phyloP scores from a whole-genome alignment of 2,329 filamentous ascomycete genomes.

The Paracoccidioides lutzii region DNA sequence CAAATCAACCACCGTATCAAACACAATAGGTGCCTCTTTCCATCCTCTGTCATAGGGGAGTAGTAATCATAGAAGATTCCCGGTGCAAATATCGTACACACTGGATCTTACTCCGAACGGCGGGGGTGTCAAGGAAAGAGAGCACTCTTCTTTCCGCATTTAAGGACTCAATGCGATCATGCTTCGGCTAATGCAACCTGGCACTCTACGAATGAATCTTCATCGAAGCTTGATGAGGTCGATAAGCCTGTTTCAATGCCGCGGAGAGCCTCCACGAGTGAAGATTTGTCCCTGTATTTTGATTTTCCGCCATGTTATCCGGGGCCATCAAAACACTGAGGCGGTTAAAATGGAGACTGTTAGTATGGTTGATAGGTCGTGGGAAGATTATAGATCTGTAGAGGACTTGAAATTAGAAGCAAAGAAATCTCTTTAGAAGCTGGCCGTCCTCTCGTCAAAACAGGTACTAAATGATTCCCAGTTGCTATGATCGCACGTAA shows the following conservation, averaged over 20 bases:
- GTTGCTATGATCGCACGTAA: not conserved
- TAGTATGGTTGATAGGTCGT: not conserved
- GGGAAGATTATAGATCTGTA: not conserved
- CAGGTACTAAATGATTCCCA: not conserved
- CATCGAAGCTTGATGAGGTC: not conserved
- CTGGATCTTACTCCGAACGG: not conserved
- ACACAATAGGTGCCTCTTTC: conserved; percentile 1
- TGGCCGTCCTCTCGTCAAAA: conserved; percentile 1
- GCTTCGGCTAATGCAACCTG: not conserved
- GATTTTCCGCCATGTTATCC: conserved; percentile 1
- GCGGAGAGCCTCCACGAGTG: not conserved
- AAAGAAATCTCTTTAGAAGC: not conserved
- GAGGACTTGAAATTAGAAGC: not conserved
- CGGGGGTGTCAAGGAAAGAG: not conserved
- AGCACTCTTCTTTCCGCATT: not conserved
- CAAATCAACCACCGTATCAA: conserved; percentile 1
- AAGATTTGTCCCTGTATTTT: not conserved
- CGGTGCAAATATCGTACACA: conserved; percentile 1
- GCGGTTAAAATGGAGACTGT: not conserved
- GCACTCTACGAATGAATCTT: not conserved
- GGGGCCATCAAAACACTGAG: not conserved
- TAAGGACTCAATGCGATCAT: not conserved
- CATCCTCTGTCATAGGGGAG: not conserved
- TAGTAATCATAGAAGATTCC: conserved; percentile 3
- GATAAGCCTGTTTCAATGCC: conserved; percentile 1